phyloP scores from a whole-genome alignment of 352 stramenopile species.

The Phytophthora sp. region DNA sequence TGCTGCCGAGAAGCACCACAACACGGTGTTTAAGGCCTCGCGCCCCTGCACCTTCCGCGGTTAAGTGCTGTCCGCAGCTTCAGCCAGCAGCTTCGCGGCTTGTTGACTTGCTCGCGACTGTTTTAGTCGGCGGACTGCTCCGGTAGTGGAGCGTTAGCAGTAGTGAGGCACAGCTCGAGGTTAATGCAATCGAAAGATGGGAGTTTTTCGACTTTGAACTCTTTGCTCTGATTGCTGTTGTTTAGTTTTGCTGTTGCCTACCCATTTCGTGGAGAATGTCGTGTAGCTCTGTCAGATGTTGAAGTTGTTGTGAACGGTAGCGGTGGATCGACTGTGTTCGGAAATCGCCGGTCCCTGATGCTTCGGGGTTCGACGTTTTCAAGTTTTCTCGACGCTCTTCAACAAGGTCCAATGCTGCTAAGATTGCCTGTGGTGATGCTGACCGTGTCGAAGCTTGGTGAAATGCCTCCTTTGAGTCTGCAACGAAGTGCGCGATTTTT shows the following conservation, averaged over 20 bases:
- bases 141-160: no score
- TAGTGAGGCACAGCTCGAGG: slow-evolving; percentile 12
- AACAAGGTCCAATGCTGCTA: slow-evolving; percentile 11
- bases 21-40: slow-evolving; percentile 95
- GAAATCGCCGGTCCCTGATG: slow-evolving; percentile 6
- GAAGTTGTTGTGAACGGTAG: slow-evolving; percentile 37
- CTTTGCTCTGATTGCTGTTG: neutral
- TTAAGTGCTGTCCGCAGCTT: slow-evolving; percentile 60
- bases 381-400: slow-evolving; percentile 4
- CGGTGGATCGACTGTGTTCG: slow-evolving; percentile 16
- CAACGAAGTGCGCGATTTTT: slow-evolving; percentile 31
- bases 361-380: neutral
- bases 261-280: neutral
- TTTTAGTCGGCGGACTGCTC: no score
- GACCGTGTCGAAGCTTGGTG: neutral
- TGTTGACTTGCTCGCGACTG: slow-evolving; percentile 3
- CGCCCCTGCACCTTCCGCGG: slow-evolving; percentile 98
- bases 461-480: slow-evolving; percentile 18
- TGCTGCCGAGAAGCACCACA: slow-evolving; percentile 95
- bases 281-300: slow-evolving; percentile 9
- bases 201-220: slow-evolving; percentile 45
- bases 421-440: slow-evolving; percentile 5
- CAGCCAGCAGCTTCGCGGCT: slow-evolving; percentile 12
- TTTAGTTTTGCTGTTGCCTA: neutral
- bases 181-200: slow-evolving; percentile 50